A percentile compares a stretch with the other conserved stretches of the same genome.
These are phyloP conservation scores for Emericellopsis atlantica DNA, from an alignment of 2,329 filamentous ascomycete genomes.

Conservation along the genomic window DNA sequence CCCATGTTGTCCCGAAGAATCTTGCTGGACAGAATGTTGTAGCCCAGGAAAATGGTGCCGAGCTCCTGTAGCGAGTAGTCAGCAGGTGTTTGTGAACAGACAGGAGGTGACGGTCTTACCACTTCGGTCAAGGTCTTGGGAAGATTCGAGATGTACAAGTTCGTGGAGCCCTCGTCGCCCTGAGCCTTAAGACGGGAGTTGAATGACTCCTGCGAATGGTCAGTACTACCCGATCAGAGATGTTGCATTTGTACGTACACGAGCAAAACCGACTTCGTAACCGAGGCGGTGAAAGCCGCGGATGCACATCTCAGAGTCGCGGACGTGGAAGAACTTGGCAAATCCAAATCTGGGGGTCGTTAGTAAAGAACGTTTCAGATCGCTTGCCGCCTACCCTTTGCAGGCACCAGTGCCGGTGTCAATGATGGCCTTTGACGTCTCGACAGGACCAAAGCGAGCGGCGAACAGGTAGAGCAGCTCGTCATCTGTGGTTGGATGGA, in stretches of 20 bases:
- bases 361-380: background rate
- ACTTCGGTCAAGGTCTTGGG: slow-evolving; percentile 86
- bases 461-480: slow-evolving; percentile 76
- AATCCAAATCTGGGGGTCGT: slow-evolving; percentile 68
- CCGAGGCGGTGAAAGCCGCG: slow-evolving; percentile 87
- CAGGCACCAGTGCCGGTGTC: slow-evolving; percentile 86
- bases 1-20: slow-evolving; percentile 87
- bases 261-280: slow-evolving; percentile 95
- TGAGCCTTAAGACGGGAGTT: slow-evolving; percentile 97
- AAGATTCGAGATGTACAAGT: slow-evolving; percentile 95
- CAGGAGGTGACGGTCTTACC: slow-evolving; percentile 27
- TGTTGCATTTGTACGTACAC: slow-evolving; percentile 42
- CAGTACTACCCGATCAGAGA: slow-evolving; percentile 5
- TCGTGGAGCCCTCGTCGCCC: slow-evolving; percentile 79
- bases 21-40: slow-evolving; percentile 82
- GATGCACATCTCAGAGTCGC: slow-evolving; percentile 90
- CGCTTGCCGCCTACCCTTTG: slow-evolving; percentile 61
- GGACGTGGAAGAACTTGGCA: slow-evolving; percentile 82
- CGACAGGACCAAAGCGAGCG: slow-evolving; percentile 79
- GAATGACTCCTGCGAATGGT: slow-evolving; percentile 67
- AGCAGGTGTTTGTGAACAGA: background rate
- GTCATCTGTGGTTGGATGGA: slow-evolving; percentile 91
- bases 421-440: slow-evolving; percentile 97
- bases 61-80: slow-evolving; percentile 42
- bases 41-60: slow-evolving; percentile 65